Conservation (phyloP, 192 early-diverging fungal genomes). For the Oehlia diaphana region DNA sequence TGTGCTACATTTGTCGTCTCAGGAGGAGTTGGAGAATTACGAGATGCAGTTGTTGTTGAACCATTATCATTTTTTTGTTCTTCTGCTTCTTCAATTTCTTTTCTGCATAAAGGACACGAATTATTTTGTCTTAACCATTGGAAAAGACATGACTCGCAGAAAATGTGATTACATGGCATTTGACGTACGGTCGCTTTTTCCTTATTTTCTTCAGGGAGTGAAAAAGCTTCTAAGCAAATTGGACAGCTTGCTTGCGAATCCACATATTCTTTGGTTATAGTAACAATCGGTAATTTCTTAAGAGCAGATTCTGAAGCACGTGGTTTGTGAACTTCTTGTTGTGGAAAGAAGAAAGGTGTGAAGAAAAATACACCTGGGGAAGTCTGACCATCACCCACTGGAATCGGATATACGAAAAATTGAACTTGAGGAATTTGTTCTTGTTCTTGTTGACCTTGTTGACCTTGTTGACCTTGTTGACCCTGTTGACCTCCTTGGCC, state of each 20-base stretch:
- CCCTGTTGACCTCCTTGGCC: too few relatives aligned
- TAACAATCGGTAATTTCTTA: slow-evolving; percentile 25
- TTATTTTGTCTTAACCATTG: slow-evolving; percentile 28
- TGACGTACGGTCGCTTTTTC: background rate
- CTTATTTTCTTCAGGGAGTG: background rate
- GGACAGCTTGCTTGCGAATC: slow-evolving; percentile 19
- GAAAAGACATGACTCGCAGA: slow-evolving; percentile 29
- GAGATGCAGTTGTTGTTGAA: background rate
- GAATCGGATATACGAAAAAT: background rate
- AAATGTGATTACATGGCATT: slow-evolving; percentile 27
- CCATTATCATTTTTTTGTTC: background rate
- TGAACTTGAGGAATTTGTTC: background rate
- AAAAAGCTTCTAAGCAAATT: slow-evolving; percentile 21
- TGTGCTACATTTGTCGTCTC: background rate
- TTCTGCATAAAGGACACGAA: slow-evolving; percentile 29
- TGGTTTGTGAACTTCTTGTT: background rate
- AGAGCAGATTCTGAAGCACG: slow-evolving; percentile 14
- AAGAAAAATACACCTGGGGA: background rate
- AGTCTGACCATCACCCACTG: background rate
- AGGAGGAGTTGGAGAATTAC: background rate
- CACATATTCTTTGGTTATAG: slow-evolving; percentile 21
- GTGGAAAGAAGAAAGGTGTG: slow-evolving; percentile 5
- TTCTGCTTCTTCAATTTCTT: slow-evolving; percentile 10
- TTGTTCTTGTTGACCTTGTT: background rate
- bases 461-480: too few relatives aligned